phyloP scores from a whole-genome alignment of 192 early-diverging fungal species.

The Chytriomyces sp. region DNA sequence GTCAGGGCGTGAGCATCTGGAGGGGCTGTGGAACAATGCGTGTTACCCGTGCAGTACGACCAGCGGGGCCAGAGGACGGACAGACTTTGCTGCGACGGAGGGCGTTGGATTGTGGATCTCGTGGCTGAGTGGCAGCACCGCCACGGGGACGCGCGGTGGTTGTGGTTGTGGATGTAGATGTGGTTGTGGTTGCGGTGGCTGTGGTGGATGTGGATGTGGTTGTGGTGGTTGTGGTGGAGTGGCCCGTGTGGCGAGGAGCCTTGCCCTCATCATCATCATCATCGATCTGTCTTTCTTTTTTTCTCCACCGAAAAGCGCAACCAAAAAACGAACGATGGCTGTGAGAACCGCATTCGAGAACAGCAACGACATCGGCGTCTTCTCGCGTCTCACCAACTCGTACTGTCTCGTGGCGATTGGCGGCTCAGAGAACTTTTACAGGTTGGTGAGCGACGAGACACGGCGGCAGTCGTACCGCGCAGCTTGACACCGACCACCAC shows the following conservation, averaged over 20 bases:
- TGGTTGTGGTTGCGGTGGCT: no score
- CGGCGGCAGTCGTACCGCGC: neutral
- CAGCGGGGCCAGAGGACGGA: neutral
- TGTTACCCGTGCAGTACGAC: slow-evolving; percentile 26
- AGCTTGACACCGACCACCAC: neutral
- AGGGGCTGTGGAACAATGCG: no score
- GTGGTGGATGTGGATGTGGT: no score
- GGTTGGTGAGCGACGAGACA: slow-evolving; percentile 46
- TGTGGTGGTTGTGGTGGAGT: neutral
- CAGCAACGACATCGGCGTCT: slow-evolving; percentile 99
- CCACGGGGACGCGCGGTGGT: no score
- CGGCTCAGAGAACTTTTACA: slow-evolving; percentile 99
- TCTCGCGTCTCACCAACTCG: slow-evolving; percentile 95
- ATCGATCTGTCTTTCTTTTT: slow-evolving; percentile 16
- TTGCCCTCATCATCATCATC: neutral
- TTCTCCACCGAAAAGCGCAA: neutral
- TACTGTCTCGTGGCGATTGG: slow-evolving; percentile 97
- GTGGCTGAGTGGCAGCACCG: neutral
- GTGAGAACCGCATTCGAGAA: slow-evolving; percentile 95
- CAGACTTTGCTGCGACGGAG: neutral
- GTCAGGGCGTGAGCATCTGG: no score
- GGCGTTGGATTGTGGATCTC: neutral
- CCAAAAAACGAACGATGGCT: slow-evolving; percentile 24
- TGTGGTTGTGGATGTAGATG: no score
- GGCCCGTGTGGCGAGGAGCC: neutral